Percentiles rank a stretch among this genome's conserved stretches.
phyloP scores from a whole-genome alignment of 2,329 filamentous ascomycete genomes.

The Phialophora chinensis region DNA sequence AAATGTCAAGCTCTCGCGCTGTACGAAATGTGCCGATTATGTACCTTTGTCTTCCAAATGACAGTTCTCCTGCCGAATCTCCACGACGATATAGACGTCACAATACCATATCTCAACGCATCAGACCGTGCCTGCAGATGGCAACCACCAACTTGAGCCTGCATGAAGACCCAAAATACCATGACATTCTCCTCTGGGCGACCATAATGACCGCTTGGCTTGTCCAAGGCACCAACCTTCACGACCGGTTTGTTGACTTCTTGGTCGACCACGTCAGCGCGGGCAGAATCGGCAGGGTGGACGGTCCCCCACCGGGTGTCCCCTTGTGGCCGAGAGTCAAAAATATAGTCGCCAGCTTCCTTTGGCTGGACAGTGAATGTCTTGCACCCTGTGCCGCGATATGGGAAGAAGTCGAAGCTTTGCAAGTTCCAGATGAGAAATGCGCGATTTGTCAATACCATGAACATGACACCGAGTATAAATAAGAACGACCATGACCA shows the following conservation, averaged over 20 bases:
- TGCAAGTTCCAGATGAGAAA: neutral
- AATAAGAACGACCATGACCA: too few species aligned
- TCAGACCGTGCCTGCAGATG: conserved; percentile 6
- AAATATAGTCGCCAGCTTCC: conserved; percentile 6
- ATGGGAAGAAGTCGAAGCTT: conserved; percentile 17
- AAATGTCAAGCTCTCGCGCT: conserved; percentile 11
- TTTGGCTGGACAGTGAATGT: conserved; percentile 24
- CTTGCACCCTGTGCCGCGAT: conserved; percentile 7
- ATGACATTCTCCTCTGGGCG: conserved; percentile 13
- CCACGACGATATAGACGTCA: conserved; percentile 11
- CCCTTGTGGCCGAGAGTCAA: neutral
- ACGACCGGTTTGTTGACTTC: conserved; percentile 20
- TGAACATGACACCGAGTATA: too few species aligned
- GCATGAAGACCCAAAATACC: neutral
- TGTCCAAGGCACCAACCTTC: neutral
- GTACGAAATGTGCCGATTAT: conserved; percentile 19
- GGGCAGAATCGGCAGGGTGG: neutral
- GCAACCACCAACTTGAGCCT: neutral
- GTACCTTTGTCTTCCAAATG: conserved; percentile 18
- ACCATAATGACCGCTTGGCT: conserved; percentile 16
- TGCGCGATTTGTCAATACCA: neutral
- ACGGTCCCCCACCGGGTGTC: neutral
- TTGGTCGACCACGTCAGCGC: neutral
- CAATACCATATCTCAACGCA: conserved; percentile 13
- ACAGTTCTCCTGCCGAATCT: conserved; percentile 21